Conservation (phyloP, 345 rosid genomes). For the Melaleuca quinquenervia region DNA sequence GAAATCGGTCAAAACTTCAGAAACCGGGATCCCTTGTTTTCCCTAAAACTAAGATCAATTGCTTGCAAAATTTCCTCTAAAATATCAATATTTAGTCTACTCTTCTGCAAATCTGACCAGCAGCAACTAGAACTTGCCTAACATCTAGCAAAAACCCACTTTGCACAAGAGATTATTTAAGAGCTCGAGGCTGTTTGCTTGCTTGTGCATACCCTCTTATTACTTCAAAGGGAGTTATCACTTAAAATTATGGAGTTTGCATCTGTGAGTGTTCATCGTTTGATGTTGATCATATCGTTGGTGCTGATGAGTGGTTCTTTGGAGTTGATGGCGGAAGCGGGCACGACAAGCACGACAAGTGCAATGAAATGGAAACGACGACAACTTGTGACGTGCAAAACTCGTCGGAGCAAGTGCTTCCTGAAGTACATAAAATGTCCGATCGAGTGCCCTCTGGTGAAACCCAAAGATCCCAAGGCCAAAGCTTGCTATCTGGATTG, state of each 20-base stretch:
- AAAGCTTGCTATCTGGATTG: conserved; percentile 5
- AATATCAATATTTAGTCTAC: neutral
- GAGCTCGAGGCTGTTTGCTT: neutral
- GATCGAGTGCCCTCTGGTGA: conserved; percentile 4
- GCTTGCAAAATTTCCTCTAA: neutral
- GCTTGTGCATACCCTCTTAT: neutral
- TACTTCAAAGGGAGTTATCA: too few species aligned
- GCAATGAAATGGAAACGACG: neutral
- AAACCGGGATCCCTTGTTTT: neutral
- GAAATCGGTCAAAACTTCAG: neutral
- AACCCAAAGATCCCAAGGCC: neutral
- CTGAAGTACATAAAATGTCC: neutral
- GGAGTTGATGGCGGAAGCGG: neutral
- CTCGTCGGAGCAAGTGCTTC: neutral
- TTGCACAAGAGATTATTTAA: neutral
- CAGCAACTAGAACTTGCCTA: neutral
- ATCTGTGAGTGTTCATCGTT: neutral
- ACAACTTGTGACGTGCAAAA: neutral
- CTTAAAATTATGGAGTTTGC: neutral
- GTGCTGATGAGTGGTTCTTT: neutral
- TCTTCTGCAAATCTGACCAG: neutral
- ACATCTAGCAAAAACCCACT: neutral
- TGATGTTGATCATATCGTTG: neutral
- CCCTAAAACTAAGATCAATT: neutral
- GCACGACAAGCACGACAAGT: neutral